A percentile compares a stretch with the other conserved stretches of the same genome.
Evolutionary conservation across 805 yeast species (phyloP).

Genomic region (Ogataea kodamae): DNA sequence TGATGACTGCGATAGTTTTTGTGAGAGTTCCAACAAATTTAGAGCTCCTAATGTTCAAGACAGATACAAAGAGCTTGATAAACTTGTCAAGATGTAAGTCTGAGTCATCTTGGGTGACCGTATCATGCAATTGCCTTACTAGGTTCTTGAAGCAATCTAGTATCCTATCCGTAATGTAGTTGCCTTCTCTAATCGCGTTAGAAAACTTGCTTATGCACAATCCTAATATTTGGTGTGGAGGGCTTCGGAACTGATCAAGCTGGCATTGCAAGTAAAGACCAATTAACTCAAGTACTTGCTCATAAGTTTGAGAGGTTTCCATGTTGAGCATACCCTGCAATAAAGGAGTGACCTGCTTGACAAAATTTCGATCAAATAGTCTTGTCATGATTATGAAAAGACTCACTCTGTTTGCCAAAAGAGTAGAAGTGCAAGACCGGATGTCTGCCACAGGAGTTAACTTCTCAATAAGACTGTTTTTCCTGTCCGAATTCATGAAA

Average conservation of each 20-base stretch:
- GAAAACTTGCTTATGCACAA: conserved; percentile 17
- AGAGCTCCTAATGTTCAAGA: conserved; percentile 1
- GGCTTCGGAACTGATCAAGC: conserved; percentile 9
- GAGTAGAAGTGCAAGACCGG: conserved; percentile 21
- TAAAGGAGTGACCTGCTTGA: conserved; percentile 21
- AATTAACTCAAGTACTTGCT: conserved; percentile 14
- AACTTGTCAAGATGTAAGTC: conserved; percentile 1
- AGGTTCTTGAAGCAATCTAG: conserved; percentile 15
- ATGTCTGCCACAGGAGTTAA: conserved; percentile 34
- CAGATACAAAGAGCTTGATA: background rate
- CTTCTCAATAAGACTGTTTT: conserved; percentile 29
- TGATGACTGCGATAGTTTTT: conserved; percentile 9
- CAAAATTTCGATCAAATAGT: conserved; percentile 29
- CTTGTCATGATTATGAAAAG: conserved; percentile 29
- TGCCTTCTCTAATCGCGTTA: conserved; percentile 14
- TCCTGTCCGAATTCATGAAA: conserved; percentile 16
- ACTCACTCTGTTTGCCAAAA: conserved; percentile 31
- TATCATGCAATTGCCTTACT: conserved; percentile 5
- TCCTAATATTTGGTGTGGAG: conserved; percentile 21
- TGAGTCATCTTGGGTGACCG: conserved; percentile 2
- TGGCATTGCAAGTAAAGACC: conserved; percentile 15
- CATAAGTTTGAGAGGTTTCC: conserved; percentile 11
- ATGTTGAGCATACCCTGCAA: conserved; percentile 17
- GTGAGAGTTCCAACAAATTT: conserved; percentile 3
- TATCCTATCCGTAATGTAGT: conserved; percentile 4